Evolutionary conservation across 2,329 filamentous ascomycete species (phyloP), one percentile per base, ranked within the genome.

Genomic region (Sporothrix inflata): DNA sequence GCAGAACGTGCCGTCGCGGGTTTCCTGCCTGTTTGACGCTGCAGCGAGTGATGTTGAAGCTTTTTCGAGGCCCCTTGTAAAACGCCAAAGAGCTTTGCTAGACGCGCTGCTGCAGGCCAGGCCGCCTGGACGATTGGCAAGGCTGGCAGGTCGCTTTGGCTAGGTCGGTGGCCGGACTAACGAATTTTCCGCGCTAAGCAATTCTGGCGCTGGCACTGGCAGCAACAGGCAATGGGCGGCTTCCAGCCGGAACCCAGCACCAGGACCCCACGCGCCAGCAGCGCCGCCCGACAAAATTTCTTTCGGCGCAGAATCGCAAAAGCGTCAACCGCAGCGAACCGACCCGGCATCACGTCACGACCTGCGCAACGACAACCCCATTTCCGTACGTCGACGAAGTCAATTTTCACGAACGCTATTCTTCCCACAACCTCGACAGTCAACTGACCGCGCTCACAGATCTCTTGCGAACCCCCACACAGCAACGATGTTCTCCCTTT

Each of bases 401-500:
- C 27, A 19, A 61, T 42, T 14, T 42, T 42, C 40, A 16, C 2
- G 11, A 12, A 16, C 9, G 8, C 2, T 45, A 45, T 45, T 45
- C 11, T 45, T 34, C 30, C 30, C 6, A 34, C 53, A 30, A 8
- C 53, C 14, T n/a, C 60, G n/a, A 7, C 38, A 7, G n/a, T 14
- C 11, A 24, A 63, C 69, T 63, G 49, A 70, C 40, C 2, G 53
- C 67, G 14, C 61, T 8, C 19, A n/a, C n/a, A 69, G 34, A 68
- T 38, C 45, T 8, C 12, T 38, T 69, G 19, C 19, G 19, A 21
- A n/a, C 49, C 38, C 21, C 4, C 4, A 24, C n/a, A 60, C 70
- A 67, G 78, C 75, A 81, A 86, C 77, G 70, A 89, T 89, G 87
- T 86, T 89, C 75, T 80, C 75, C 79, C 91, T 98, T 77, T 98